Evolutionary conservation across 208 protist species (phyloP).

Genomic region (Herpetomonas muscarum): DNA sequence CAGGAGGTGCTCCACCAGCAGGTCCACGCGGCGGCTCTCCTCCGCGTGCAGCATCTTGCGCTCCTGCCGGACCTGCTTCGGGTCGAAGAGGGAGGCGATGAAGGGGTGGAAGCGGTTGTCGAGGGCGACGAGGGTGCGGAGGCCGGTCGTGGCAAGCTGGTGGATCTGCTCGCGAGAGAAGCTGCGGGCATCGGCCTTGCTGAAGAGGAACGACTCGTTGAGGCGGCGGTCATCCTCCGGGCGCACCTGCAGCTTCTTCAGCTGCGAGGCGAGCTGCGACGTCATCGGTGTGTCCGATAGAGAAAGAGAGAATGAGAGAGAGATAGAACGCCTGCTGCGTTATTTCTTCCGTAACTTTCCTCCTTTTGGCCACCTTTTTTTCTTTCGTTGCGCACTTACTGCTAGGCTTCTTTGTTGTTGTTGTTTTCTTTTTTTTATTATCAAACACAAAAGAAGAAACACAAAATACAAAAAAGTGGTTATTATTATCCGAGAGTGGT

Average conservation of each 20-base stretch:
- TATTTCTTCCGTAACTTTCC: no score
- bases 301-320: neutral
- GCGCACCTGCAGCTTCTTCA: conserved; percentile 70
- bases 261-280: conserved; percentile 76
- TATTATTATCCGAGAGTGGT: no score
- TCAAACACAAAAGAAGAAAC: neutral
- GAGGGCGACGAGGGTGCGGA: conserved; percentile 66
- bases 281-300: conserved; percentile 26
- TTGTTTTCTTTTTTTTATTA: conserved; percentile 6
- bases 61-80: conserved; percentile 54
- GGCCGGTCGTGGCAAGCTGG: conserved; percentile 65
- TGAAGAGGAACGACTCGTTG: conserved; percentile 78
- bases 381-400: no score
- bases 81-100: conserved; percentile 59
- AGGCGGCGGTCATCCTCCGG: conserved; percentile 57
- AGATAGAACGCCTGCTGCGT: no score
- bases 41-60: conserved; percentile 44
- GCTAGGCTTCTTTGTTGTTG: neutral
- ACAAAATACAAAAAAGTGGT: no score
- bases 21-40: conserved; percentile 37
- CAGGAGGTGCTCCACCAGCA: conserved; percentile 54
- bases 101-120: conserved; percentile 86
- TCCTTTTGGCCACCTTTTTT: no score
- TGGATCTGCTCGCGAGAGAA: conserved; percentile 86
- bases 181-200: conserved; percentile 51